Evolutionary conservation across 2,329 filamentous ascomycete species (phyloP), one percentile per base, ranked within the genome.

Genomic region (Bipolaris oryzae): DNA sequence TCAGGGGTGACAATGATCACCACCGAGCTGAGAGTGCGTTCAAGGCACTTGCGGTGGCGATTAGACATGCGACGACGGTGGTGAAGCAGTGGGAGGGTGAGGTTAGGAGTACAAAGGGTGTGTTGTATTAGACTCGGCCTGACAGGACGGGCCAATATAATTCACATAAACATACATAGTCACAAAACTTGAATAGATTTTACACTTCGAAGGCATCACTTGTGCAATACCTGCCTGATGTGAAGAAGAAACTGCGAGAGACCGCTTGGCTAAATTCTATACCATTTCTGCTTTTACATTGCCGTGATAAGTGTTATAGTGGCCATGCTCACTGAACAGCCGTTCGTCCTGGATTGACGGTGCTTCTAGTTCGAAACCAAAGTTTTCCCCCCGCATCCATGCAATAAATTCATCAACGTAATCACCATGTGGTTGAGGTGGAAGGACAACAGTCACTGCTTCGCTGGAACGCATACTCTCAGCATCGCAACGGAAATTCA

Each of bases 11-110:
- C 61, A 99, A 98, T 78, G 95, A 98, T 79, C 95, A 98, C 78
- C 95, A 98, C 80, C 84, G 93, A 56, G 93, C 95, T 9, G 95
- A 98, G 85, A 95, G 90, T 75, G 95, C 94, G 15, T 97, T 99
- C 79, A 99, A 99, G 85, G 95, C 95, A 44, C 78, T 98, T 65
- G 95, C 95, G 0, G 87, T 97, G 42, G 95, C 95, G 7, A 84
- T 96, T 53, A 84, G 89, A 68, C 85, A 85, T 76, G 95, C 95
- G 9, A 94, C 88, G 46, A 84, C 85, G 48, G 84, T 87, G 67
- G 87, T 94, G 31, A 85, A 86, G 39, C 92, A 91, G 10, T 89
- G 89, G 74, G 92, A 96, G 78, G 92, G 92, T 2, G 95, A 99
- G 82, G 88, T 98, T 23, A 91, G 93, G 50, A 97, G 93, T 80